Evolutionary conservation across 2,329 filamentous ascomycete species (phyloP), one percentile per base, ranked within the genome.

Genomic region (Colletotrichum sp.): DNA sequence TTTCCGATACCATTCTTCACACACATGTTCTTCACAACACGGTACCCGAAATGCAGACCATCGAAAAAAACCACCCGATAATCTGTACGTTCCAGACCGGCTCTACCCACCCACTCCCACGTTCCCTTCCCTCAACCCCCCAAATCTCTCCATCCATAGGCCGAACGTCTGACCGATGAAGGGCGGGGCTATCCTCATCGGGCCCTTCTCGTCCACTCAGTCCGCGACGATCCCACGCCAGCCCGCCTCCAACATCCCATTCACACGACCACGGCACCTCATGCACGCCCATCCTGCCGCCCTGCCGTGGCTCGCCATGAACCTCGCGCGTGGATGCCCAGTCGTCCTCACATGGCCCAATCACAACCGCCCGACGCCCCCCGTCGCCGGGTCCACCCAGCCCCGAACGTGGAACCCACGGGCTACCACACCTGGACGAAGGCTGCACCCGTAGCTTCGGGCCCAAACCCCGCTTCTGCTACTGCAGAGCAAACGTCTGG

Each of bases 251-350:
- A 55, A 69, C 67, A 67, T 69, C 15, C 62, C 66, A 68, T 75
- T 78, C 77, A 77, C 70, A 71, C 72, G 68, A 65, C 64, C 72
- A 76, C 64, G 59, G 57, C 67, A 72, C 44, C 72, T 55, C 66
- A 68, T 69, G 75, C 75, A 69, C 44, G 64, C 29, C 49, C 71
- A 75, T 71, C 68, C 71, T 75, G 62, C 62, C 69, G 69, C 69
- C 69, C 55, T 68, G 73, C 71, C 32, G 59, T 65, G 44, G 63
- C 61, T 74, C 29, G 59, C 74, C 29, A 57, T 49, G 49, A 57
- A 44, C 52, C 25, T 62, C 34, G 63, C 36, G 27, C 66, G 71
- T 71, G 30, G 52, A 36, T 63, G 68, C 27, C 57, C 62, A 25
- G 36, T 49, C 22, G 34, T 39, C 57, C 44, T 30, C 64, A 22